Conservation (phyloP, 2,329 filamentous ascomycete genomes). For the Catunica adiposa region DNA sequence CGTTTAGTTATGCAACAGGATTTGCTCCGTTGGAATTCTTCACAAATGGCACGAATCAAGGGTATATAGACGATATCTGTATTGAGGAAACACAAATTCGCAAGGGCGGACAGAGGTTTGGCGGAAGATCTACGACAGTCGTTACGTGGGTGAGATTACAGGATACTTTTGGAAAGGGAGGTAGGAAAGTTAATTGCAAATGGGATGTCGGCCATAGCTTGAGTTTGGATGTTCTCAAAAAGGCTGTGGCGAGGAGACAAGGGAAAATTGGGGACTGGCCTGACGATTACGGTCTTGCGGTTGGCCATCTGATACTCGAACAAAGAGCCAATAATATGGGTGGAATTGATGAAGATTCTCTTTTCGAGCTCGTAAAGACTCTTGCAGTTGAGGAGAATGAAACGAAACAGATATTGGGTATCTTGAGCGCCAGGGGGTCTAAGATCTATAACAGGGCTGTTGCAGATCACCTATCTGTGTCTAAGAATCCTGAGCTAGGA, state of each 20-base stretch:
- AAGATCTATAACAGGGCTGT: too few relatives aligned
- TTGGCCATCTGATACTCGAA: not conserved
- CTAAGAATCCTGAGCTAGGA: too few relatives aligned
- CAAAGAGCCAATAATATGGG: too few relatives aligned
- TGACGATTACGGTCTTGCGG: not conserved
- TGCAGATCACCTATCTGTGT: too few relatives aligned
- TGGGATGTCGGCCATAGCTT: not conserved
- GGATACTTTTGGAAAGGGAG: not conserved
- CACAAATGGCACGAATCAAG: not conserved
- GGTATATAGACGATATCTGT: not conserved
- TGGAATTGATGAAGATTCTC: too few relatives aligned
- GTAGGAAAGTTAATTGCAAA: not conserved
- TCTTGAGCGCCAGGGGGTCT: too few relatives aligned
- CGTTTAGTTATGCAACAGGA: not conserved
- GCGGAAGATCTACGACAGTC: not conserved
- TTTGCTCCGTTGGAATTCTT: not conserved
- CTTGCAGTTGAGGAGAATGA: too few relatives aligned
- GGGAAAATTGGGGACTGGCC: not conserved
- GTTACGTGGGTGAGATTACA: not conserved
- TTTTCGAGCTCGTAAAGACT: too few relatives aligned
- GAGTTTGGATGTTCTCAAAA: not conserved
- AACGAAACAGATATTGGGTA: too few relatives aligned
- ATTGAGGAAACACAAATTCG: not conserved
- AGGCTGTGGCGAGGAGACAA: not conserved
- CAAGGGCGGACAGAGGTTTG: not conserved